phyloP scores from a whole-genome alignment of 1,284 basidiomycete genomes.

The Cronartium quercuum region DNA sequence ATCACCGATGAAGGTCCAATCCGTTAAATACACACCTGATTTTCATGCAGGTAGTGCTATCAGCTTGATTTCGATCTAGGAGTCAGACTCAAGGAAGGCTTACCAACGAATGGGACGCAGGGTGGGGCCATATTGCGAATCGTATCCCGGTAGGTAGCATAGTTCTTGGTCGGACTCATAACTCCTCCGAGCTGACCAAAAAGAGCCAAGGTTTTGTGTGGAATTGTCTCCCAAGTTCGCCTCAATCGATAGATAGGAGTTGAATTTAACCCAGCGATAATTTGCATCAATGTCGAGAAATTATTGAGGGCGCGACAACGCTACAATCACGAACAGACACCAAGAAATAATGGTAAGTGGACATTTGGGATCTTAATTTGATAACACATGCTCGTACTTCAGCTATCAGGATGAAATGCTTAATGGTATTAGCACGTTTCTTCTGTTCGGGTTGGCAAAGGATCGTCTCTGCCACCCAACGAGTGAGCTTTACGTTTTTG shows the following conservation, averaged over 20 bases:
- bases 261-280: slow-evolving; percentile 89
- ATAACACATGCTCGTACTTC: slow-evolving; percentile 60
- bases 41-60: neutral
- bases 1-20: slow-evolving; percentile 94
- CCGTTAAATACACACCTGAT: slow-evolving; percentile 86
- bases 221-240: slow-evolving; percentile 81
- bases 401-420: slow-evolving; percentile 86
- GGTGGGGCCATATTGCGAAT: slow-evolving; percentile 82
- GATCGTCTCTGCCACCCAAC: slow-evolving; percentile 90
- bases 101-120: slow-evolving; percentile 95
- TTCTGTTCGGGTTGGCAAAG: slow-evolving; percentile 77
- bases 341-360: slow-evolving; percentile 39
- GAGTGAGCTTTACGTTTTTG: slow-evolving; percentile 54
- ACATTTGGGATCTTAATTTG: neutral
- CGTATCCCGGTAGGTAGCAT: slow-evolving; percentile 79
- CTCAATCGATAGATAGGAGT: slow-evolving; percentile 87
- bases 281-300: slow-evolving; percentile 91
- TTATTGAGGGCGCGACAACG: slow-evolving; percentile 84
- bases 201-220: slow-evolving; percentile 50
- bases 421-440: slow-evolving; percentile 71
- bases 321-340: slow-evolving; percentile 52
- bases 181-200: slow-evolving; percentile 68
- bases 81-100: slow-evolving; percentile 43
- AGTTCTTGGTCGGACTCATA: slow-evolving; percentile 85
- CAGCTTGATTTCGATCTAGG: neutral